Conservation (phyloP, 1,139 yeast genomes). For the Suhomyces chickasaworum region DNA sequence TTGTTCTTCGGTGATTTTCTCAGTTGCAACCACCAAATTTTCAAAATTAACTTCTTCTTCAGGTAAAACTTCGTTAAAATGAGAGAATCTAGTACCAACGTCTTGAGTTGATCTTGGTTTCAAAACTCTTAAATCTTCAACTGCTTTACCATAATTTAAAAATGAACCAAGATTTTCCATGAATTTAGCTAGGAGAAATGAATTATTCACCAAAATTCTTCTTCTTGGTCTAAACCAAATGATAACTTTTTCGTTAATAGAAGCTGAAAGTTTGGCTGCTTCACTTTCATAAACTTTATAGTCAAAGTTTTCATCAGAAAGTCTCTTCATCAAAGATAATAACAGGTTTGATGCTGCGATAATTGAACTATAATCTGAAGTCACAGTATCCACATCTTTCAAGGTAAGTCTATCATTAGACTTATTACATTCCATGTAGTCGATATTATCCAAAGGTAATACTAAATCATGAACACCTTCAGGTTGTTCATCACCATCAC, state of each 20-base stretch:
- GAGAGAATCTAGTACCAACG: not conserved
- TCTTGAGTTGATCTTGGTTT: not conserved
- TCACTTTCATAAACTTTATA: constrained; percentile 1
- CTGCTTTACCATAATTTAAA: constrained; percentile 2
- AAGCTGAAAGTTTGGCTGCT: not conserved
- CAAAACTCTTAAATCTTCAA: constrained; percentile 5
- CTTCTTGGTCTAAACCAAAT: constrained; percentile 5
- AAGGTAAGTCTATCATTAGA: constrained; percentile 7
- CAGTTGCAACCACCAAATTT: not conserved
- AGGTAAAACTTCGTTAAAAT: constrained; percentile 2
- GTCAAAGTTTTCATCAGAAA: constrained; percentile 4
- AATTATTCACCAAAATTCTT: constrained; percentile 4
- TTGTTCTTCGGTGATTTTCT: not conserved
- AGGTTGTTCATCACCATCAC: not conserved
- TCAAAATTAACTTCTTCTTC: not conserved
- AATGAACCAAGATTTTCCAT: constrained; percentile 5
- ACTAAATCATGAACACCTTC: constrained; percentile 7
- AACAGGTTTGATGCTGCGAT: constrained; percentile 8
- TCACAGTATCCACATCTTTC: constrained; percentile 3
- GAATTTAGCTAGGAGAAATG: constrained; percentile 5
- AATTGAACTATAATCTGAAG: constrained; percentile 10
- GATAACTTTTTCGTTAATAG: not conserved
- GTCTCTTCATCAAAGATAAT: constrained; percentile 3
- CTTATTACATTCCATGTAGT: constrained; percentile 7
- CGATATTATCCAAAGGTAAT: constrained; percentile 11